Base-by-base conservation (phyloP, 2,329 filamentous ascomycete species). In the Scedosporium apiospermum region DNA sequence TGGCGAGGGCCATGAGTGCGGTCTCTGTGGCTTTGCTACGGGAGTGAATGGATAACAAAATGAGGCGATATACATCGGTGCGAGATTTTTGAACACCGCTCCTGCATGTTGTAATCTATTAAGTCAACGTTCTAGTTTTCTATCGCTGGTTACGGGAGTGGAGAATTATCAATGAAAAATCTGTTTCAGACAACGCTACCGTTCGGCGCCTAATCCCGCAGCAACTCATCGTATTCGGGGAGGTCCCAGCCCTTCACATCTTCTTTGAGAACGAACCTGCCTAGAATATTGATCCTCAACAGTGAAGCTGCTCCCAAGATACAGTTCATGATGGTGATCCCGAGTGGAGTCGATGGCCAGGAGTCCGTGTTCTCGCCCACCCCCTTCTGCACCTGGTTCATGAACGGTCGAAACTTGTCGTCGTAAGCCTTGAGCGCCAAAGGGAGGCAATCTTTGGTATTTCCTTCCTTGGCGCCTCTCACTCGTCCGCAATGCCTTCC, bases 381-480 rank as follows among this genome's bases (percentile, higher is more conserved):
- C 6, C 64, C 64, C 4, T 64, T 27, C 26, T 64, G 80, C 1
- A 74, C 68, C 16, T 75, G 68, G 7, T 72, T 67, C 27, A 82
- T 72, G 62, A 79, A 79, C 0, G 80, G 80, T 6, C 73, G 69
- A 55, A 83, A 71, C 0, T 67, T 68, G n/a, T 65, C 62, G 58
- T 82, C 77, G 64, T 84, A 84, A 0, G 68, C 70, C 42, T 67
- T 66, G 12, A 81, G 70, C 23, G 75, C 80, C 0, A 57, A 67
- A 2, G 64, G 61, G 2, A 78, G 66, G 12, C 69, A 65, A 6
- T 61, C 57, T 2, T 55, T 5, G 7, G 4, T 16, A 7, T 21
- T 18, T 26, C 4, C 18, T 27, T 71, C 73, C 6, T 38, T 14
- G 10, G 4, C 34, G 3, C 3, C 34, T 38, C 34, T 6, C 6